A percentile compares a stretch with the other conserved stretches of the same genome.
phyloP scores from a whole-genome alignment of 371 early-diverging fungal genomes.

The Mucor ambiguus region DNA sequence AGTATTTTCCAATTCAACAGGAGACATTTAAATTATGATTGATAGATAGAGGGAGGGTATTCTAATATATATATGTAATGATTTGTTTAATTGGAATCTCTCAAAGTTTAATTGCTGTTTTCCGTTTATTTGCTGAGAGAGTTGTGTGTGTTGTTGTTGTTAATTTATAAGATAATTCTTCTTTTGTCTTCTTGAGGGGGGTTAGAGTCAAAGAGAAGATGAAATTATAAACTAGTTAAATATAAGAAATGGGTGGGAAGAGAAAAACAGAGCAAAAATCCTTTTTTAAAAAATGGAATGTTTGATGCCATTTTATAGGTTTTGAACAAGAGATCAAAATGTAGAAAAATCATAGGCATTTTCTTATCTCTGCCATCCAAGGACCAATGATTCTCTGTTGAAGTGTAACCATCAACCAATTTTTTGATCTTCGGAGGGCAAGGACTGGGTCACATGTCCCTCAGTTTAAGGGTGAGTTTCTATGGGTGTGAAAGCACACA shows the following conservation, averaged over 20 bases:
- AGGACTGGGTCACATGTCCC: slow-evolving; percentile 17
- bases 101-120: not conserved
- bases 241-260: slow-evolving; percentile 7
- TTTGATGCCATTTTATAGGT: slow-evolving; percentile 1
- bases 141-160: not conserved
- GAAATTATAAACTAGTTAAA: not conserved
- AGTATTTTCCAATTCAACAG: slow-evolving; percentile 33
- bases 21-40: slow-evolving; percentile 3
- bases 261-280: not conserved
- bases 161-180: not conserved
- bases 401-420: slow-evolving; percentile 14
- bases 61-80: not conserved
- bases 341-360: slow-evolving; percentile 16
- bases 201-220: not conserved
- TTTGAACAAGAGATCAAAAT: slow-evolving; percentile 2
- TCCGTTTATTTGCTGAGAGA: not conserved
- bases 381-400: slow-evolving; percentile 23
- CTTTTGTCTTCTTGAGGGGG: slow-evolving; percentile 1
- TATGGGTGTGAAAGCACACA: not conserved
- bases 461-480: not conserved
- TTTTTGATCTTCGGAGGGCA: not conserved
- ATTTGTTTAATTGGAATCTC: not conserved
- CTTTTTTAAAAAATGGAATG: slow-evolving; percentile 2
- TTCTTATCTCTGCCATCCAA: slow-evolving; percentile 23
- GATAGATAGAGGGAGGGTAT: not conserved